Evolutionary conservation across 1,139 yeast genomes (phyloP).

Genomic region (Torulaspora globosa): DNA sequence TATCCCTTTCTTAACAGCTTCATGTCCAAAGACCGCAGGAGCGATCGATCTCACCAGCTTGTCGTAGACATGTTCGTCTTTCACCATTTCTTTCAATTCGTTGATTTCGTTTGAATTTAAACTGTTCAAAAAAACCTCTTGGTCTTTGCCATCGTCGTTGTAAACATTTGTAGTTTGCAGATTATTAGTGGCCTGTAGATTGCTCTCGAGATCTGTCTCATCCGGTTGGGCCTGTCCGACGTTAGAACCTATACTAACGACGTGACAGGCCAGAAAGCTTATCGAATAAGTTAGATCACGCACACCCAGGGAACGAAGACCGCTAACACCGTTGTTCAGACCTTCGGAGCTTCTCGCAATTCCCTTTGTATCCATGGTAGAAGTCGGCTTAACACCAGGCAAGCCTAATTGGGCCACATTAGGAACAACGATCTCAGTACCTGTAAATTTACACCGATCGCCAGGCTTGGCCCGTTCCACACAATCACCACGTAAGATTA

Average conservation of each 20-base stretch:
- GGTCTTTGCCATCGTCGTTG: slow-evolving; percentile 51
- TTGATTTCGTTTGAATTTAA: slow-evolving; percentile 78
- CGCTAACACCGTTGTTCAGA: slow-evolving; percentile 77
- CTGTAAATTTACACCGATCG: slow-evolving; percentile 91
- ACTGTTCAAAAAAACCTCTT: slow-evolving; percentile 73
- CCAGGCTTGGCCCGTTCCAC: slow-evolving; percentile 98
- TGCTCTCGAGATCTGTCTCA: slow-evolving; percentile 26
- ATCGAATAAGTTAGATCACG: slow-evolving; percentile 89
- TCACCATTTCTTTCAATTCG: slow-evolving; percentile 87
- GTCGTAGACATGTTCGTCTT: slow-evolving; percentile 79
- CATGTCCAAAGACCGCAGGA: slow-evolving; percentile 97
- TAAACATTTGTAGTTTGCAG: slow-evolving; percentile 28
- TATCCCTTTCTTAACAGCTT: slow-evolving; percentile 87
- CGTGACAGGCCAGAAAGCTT: slow-evolving; percentile 91
- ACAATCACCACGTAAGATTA: slow-evolving; percentile 86
- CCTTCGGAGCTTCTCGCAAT: slow-evolving; percentile 62
- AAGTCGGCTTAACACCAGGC: slow-evolving; percentile 90
- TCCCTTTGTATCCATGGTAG: slow-evolving; percentile 66
- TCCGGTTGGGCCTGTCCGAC: slow-evolving; percentile 16
- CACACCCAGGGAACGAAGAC: slow-evolving; percentile 83
- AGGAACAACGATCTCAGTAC: slow-evolving; percentile 93
- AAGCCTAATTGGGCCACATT: slow-evolving; percentile 93
- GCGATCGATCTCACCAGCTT: slow-evolving; percentile 87
- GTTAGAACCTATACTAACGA: slow-evolving; percentile 40
- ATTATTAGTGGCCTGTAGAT: slow-evolving; percentile 27